These are phyloP conservation scores for Hypericum androsaemum DNA, from an alignment of 345 rosid species.

Conservation along the genomic window DNA sequence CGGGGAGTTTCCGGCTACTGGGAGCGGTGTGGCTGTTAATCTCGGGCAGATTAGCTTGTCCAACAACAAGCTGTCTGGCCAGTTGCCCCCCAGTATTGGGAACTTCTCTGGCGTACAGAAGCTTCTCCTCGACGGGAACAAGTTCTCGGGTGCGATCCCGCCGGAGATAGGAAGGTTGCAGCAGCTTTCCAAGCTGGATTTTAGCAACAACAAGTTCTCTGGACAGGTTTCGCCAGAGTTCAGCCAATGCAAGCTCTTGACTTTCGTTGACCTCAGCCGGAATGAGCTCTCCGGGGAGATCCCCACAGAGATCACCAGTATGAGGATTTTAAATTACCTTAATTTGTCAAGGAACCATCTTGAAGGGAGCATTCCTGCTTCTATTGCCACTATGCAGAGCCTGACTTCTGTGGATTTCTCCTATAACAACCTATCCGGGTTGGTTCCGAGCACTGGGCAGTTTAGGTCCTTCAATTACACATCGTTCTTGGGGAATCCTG, in stretches of 20 bases:
- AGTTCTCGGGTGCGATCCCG: slow-evolving; percentile 64
- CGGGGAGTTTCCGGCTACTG: slow-evolving; percentile 50
- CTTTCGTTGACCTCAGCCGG: slow-evolving; percentile 73
- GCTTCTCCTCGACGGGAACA: slow-evolving; percentile 77
- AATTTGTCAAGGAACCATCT: slow-evolving; percentile 75
- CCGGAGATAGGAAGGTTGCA: slow-evolving; percentile 66
- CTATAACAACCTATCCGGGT: slow-evolving; percentile 78
- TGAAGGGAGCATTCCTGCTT: slow-evolving; percentile 55
- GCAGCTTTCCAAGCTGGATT: slow-evolving; percentile 73
- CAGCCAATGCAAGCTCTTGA: slow-evolving; percentile 67
- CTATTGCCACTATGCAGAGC: slow-evolving; percentile 79
- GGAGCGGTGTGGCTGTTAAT: slow-evolving; percentile 31
- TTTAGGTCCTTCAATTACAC: slow-evolving; percentile 90
- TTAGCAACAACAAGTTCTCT: slow-evolving; percentile 61
- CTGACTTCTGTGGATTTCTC: slow-evolving; percentile 88
- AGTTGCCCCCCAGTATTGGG: slow-evolving; percentile 56
- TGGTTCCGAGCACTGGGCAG: slow-evolving; percentile 82
- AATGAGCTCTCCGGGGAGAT: slow-evolving; percentile 72
- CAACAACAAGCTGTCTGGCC: slow-evolving; percentile 67
- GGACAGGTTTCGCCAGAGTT: slow-evolving; percentile 57
- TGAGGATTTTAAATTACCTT: slow-evolving; percentile 79
- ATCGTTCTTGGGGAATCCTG: slow-evolving; percentile 68
- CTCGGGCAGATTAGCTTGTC: slow-evolving; percentile 75
- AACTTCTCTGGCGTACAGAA: slow-evolving; percentile 80
- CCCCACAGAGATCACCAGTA: slow-evolving; percentile 62